phyloP scores from a whole-genome alignment of 2,329 filamentous ascomycete genomes.

The Talaromyces piceae region DNA sequence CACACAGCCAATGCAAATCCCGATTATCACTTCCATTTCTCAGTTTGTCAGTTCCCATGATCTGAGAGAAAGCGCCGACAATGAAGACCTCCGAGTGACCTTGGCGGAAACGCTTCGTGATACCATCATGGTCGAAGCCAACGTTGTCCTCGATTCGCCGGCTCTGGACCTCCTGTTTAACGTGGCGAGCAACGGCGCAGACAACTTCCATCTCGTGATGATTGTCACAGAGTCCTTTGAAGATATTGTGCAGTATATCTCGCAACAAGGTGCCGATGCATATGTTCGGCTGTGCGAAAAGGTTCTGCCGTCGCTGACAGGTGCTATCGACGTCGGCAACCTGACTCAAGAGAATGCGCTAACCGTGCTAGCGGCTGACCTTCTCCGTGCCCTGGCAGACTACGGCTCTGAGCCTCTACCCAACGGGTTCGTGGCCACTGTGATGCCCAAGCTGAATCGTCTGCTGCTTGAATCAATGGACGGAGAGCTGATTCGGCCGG shows the following conservation, averaged over 20 bases:
- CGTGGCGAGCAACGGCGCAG: constrained; percentile 78
- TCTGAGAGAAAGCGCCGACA: constrained; percentile 73
- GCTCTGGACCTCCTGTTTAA: constrained; percentile 76
- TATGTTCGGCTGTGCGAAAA: constrained; percentile 77
- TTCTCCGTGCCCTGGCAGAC: constrained; percentile 73
- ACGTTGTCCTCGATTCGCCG: constrained; percentile 63
- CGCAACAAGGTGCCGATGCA: constrained; percentile 55
- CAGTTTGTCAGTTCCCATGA: constrained; percentile 75
- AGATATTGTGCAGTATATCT: constrained; percentile 65
- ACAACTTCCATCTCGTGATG: constrained; percentile 84
- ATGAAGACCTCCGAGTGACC: constrained; percentile 85
- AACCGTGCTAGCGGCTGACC: constrained; percentile 76
- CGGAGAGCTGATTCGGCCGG: constrained; percentile 78
- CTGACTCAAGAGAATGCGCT: constrained; percentile 73
- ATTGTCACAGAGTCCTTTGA: constrained; percentile 88
- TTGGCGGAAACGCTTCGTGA: constrained; percentile 79
- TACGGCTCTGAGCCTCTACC: constrained; percentile 80
- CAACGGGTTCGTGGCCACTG: constrained; percentile 72
- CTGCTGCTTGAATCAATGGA: constrained; percentile 79
- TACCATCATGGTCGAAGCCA: constrained; percentile 71
- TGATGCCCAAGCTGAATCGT: constrained; percentile 78
- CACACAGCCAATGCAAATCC: constrained; percentile 52
- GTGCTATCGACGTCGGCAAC: constrained; percentile 80
- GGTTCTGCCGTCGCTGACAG: constrained; percentile 78
- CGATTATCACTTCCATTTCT: constrained; percentile 54